phyloP scores from a whole-genome alignment of 1,284 basidiomycete species.

The Naganishia albida region DNA sequence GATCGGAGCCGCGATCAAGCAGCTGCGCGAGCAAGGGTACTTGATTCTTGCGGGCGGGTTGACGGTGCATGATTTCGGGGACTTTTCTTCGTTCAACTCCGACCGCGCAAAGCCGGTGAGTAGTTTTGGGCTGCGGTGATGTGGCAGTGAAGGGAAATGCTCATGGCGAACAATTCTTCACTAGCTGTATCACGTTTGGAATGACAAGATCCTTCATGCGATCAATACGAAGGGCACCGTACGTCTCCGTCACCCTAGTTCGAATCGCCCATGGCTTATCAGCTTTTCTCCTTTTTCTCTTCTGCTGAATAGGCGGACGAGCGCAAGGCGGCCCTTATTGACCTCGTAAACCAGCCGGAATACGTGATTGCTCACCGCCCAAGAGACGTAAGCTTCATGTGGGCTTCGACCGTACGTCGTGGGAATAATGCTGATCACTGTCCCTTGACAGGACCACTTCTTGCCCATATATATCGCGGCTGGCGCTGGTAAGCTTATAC shows the following conservation, averaged over 20 bases:
- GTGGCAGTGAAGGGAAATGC: background rate
- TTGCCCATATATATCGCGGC: conserved; percentile 23
- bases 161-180: background rate
- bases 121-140: background rate
- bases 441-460: conserved; percentile 5
- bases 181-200: conserved; percentile 24
- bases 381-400: background rate
- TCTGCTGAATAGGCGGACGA: conserved; percentile 4
- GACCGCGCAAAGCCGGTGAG: conserved; percentile 27
- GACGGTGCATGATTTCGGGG: conserved; percentile 28
- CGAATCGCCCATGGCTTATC: background rate
- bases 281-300: background rate
- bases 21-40: conserved; percentile 17
- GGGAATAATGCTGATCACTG: background rate
- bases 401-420: background rate
- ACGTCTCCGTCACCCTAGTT: background rate
- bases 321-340: conserved; percentile 20
- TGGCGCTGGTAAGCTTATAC: conserved; percentile 11
- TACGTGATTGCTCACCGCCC: conserved; percentile 19
- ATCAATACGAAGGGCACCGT: conserved; percentile 22
- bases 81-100: conserved; percentile 27
- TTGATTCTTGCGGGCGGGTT: conserved; percentile 25
- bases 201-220: conserved; percentile 26
- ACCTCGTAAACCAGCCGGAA: conserved; percentile 24
- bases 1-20: conserved; percentile 21